phyloP scores from a whole-genome alignment of 2,329 filamentous ascomycete species.

The Curvularia hawaiiensis region DNA sequence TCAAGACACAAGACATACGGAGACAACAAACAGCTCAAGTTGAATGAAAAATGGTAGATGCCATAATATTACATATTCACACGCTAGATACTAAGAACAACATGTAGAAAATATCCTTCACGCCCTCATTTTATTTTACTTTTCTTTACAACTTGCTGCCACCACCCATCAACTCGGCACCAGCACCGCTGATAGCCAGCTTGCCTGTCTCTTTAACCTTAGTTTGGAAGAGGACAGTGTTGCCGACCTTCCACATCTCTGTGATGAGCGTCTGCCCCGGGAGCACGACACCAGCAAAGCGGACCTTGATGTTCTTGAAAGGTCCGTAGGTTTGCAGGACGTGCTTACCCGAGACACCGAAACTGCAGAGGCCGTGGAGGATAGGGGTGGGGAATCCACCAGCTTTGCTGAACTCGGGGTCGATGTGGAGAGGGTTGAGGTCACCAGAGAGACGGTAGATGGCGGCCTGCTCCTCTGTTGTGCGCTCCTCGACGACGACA shows the following conservation, averaged over 20 bases:
- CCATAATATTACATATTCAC: constrained; percentile 10
- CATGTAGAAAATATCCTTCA: not conserved
- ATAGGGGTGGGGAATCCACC: constrained; percentile 95
- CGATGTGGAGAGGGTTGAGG: constrained; percentile 95
- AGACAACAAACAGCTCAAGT: not conserved
- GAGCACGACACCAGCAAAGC: constrained; percentile 84
- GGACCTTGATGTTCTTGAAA: constrained; percentile 90
- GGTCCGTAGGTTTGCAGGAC: constrained; percentile 82
- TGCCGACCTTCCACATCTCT: constrained; percentile 92
- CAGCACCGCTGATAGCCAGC: constrained; percentile 80
- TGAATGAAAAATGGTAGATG: not conserved
- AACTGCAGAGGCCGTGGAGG: constrained; percentile 94
- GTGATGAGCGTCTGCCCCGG: constrained; percentile 88
- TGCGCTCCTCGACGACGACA: constrained; percentile 81
- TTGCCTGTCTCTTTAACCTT: constrained; percentile 94
- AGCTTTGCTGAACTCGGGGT: constrained; percentile 91
- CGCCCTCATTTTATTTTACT: not conserved
- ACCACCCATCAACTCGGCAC: constrained; percentile 71
- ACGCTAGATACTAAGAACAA: not conserved
- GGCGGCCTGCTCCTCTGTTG: constrained; percentile 87
- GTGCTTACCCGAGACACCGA: constrained; percentile 90
- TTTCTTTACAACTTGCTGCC: constrained; percentile 46
- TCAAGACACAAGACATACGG: not conserved
- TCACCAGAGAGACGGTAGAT: constrained; percentile 94
- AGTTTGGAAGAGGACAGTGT: constrained; percentile 81